Conservation (phyloP, 1,284 basidiomycete species). For the Sparassis latifolia region DNA sequence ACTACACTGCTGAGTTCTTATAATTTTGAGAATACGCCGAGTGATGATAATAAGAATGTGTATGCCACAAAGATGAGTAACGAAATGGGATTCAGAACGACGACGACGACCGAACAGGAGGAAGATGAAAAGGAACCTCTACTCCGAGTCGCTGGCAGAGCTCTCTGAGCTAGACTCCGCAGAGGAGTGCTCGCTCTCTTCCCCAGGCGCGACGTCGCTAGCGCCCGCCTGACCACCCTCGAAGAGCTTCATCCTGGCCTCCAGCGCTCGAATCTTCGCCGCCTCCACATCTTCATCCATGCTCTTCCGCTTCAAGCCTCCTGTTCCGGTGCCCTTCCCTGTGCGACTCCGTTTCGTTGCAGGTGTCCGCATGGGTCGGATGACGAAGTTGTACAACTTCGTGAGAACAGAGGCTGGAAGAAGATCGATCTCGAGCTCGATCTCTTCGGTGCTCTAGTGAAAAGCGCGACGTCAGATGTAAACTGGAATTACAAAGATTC, state of each 20-base stretch:
- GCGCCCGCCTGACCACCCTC: slow-evolving; percentile 36
- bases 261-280: slow-evolving; percentile 84
- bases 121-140: slow-evolving; percentile 16
- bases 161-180: slow-evolving; percentile 67
- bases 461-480: slow-evolving; percentile 8
- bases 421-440: slow-evolving; percentile 92
- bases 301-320: slow-evolving; percentile 84
- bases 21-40: slow-evolving; percentile 29
- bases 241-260: slow-evolving; percentile 75
- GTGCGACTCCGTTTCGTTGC: slow-evolving; percentile 58
- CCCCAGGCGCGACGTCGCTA: slow-evolving; percentile 29
- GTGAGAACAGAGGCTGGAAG: slow-evolving; percentile 80
- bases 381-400: slow-evolving; percentile 91
- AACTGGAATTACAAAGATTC: not conserved
- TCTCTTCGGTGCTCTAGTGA: slow-evolving; percentile 84
- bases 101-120: slow-evolving; percentile 9
- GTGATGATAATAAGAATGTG: slow-evolving; percentile 12
- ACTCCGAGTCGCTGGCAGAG: slow-evolving; percentile 80
- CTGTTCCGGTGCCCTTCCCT: slow-evolving; percentile 76
- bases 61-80: slow-evolving; percentile 2
- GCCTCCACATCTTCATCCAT: slow-evolving; percentile 88
- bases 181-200: slow-evolving; percentile 68
- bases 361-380: slow-evolving; percentile 61
- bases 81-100: slow-evolving; percentile 6
- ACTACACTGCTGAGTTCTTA: slow-evolving; percentile 27